phyloP scores from a whole-genome alignment of 2,329 filamentous ascomycete species.

The Trichoderma arundinaceum region DNA sequence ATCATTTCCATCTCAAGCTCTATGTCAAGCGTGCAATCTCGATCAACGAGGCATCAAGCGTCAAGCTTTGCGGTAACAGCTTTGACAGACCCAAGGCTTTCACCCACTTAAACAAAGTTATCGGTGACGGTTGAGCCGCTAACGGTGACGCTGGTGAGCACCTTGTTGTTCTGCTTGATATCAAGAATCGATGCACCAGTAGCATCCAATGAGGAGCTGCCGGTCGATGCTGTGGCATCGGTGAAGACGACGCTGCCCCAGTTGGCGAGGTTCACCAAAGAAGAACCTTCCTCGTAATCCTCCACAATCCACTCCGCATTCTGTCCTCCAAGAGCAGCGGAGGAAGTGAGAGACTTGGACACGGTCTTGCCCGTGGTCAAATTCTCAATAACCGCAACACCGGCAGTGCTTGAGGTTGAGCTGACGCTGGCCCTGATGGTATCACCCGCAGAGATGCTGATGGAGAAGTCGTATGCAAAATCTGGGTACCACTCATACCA shows the following conservation, averaged over 20 bases:
- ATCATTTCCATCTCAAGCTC: background rate
- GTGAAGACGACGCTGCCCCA: constrained; percentile 25
- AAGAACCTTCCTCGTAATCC: background rate
- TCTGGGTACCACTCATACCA: constrained; percentile 29
- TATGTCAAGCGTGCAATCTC: background rate
- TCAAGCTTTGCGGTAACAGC: background rate
- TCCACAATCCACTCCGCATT: constrained; percentile 27
- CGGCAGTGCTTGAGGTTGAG: background rate
- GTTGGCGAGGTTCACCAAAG: constrained; percentile 14
- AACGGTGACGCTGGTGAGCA: constrained; percentile 3
- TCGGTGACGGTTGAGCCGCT: constrained; percentile 19
- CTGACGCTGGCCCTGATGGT: constrained; percentile 16
- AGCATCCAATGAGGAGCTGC: background rate
- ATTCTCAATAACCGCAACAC: constrained; percentile 22
- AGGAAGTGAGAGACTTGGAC: constrained; percentile 11
- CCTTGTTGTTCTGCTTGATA: constrained; percentile 2
- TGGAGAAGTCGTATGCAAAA: constrained; percentile 2
- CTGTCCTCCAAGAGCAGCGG: constrained; percentile 8
- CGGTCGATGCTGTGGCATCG: constrained; percentile 3
- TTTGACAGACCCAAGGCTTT: background rate
- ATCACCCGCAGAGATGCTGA: constrained; percentile 8
- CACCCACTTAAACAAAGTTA: background rate
- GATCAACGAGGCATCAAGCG: background rate
- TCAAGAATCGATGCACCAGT: constrained; percentile 10
- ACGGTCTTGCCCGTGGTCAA: constrained; percentile 19